Base-by-base conservation (phyloP, 1,284 basidiomycete species). In the Vanrija sp. region DNA sequence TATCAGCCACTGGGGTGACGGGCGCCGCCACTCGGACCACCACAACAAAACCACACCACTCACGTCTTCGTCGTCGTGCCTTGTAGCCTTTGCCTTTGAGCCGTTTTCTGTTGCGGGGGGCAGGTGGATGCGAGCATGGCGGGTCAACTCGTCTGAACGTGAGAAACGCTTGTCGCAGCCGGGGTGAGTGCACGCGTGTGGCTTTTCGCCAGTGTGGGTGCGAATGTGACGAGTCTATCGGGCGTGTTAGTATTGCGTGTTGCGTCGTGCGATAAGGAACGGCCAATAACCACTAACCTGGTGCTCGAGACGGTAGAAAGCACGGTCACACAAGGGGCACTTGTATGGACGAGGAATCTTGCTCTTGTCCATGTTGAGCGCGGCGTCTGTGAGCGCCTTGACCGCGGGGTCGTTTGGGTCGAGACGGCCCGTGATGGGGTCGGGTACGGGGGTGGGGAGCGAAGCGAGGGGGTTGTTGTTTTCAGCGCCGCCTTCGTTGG, bases 161-260 rank as follows among this genome's bases (percentile, higher is more conserved):
- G 91, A 95, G 78, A 98, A 98, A 26, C 93, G 88, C 77, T 98
- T 98, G 78, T 97, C 94, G 82, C 95, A 98, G n/a, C 86, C 85
- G 1, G 91, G 86, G 75, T 89, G 91, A 1, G 85, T 88, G 82
- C 95, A 98, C 34, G 86, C 83, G 72, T 97, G 97, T 1, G 95
- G 95, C 71, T 96, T 97, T 77, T 98, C 95, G 65, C 95, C 95
- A 0, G 95, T 98, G 76, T 98, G 95, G 0, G 94, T 98, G 55
- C 95, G 88, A 54, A 98, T 95, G 74, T 98, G 95, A 55, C 95
- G 87, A 19, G 94, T 98, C 89, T 98, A 76, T 49, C 71, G 34
- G 21, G 21, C 34, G 34, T 12, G 34, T 34, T 14, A 34, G 34
- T 34, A 34, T n/a, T 28, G 18, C 38, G 34, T 34, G 4, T 34